Conservation (phyloP, 148 eudicot genomes). For the Rhododendron vialii region DNA sequence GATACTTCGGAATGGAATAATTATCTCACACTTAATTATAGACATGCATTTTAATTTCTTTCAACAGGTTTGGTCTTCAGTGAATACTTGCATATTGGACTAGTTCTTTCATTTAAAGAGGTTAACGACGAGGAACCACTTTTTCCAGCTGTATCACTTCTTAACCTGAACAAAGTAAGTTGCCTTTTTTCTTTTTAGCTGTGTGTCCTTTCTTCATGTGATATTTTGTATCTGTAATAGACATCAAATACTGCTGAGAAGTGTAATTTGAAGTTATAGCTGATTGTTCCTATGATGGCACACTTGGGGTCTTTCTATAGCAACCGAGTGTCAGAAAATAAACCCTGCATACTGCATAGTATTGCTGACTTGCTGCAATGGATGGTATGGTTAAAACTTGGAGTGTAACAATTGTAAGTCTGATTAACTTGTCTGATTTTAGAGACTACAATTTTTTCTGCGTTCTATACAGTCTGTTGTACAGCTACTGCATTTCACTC, state of each 20-base stretch:
- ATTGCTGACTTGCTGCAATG: constrained; percentile 8
- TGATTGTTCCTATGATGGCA: background rate
- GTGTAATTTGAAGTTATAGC: background rate
- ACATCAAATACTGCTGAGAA: background rate
- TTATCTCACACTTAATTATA: background rate
- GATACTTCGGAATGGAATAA: too few relatives aligned
- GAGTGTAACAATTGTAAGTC: background rate
- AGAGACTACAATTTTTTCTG: background rate
- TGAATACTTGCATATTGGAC: constrained; percentile 83
- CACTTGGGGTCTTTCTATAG: background rate
- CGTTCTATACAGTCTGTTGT: background rate
- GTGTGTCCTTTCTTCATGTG: too few relatives aligned
- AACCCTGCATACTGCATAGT: background rate
- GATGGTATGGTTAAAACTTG: constrained; percentile 53
- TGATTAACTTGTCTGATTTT: background rate
- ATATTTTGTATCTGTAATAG: too few relatives aligned
- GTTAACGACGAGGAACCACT: constrained; percentile 93
- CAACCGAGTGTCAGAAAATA: background rate
- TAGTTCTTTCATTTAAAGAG: constrained; percentile 83
- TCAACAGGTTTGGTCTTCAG: constrained; percentile 74
- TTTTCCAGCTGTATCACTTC: constrained; percentile 69
- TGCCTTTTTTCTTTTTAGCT: background rate
- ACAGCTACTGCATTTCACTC: background rate
- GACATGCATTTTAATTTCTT: constrained; percentile 9
- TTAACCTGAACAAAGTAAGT: constrained; percentile 58